phyloP scores from a whole-genome alignment of 2,329 filamentous ascomycete genomes.

The Periconia macrospinosa region DNA sequence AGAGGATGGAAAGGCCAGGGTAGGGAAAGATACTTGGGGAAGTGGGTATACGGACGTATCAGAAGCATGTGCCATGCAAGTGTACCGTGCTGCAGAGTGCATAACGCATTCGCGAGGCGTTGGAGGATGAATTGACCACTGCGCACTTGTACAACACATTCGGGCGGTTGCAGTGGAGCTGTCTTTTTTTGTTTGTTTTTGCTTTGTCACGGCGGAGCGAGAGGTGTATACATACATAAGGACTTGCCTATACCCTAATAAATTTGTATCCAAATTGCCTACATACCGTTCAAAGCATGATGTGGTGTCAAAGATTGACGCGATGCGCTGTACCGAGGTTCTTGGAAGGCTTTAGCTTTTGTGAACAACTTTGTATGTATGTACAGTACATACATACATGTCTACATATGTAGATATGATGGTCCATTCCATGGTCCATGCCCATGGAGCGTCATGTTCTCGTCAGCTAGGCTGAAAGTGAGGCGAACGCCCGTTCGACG shows the following conservation, averaged over 20 bases:
- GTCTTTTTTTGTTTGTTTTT: background rate
- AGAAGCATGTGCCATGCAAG: slow-evolving; percentile 20
- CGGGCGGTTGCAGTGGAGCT: slow-evolving; percentile 1
- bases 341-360: too few relatives aligned
- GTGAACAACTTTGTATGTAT: too few relatives aligned
- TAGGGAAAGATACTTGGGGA: background rate
- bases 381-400: too few relatives aligned
- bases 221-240: background rate
- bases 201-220: background rate
- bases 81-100: slow-evolving; percentile 26
- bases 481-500: slow-evolving; percentile 6
- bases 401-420: too few relatives aligned
- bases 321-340: too few relatives aligned
- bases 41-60: slow-evolving; percentile 23
- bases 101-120: slow-evolving; percentile 27
- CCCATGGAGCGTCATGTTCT: background rate
- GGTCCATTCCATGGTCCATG: too few relatives aligned
- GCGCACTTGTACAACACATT: slow-evolving; percentile 7
- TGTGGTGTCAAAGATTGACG: too few relatives aligned
- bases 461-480: slow-evolving; percentile 3
- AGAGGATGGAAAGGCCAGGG: background rate
- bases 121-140: slow-evolving; percentile 13
- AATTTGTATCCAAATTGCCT: too few relatives aligned
- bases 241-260: too few relatives aligned
- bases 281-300: too few relatives aligned